Percentiles rank a stretch among this genome's conserved stretches.
phyloP scores from a whole-genome alignment of 176 grass and related monocot species.

The Avena insularis region DNA sequence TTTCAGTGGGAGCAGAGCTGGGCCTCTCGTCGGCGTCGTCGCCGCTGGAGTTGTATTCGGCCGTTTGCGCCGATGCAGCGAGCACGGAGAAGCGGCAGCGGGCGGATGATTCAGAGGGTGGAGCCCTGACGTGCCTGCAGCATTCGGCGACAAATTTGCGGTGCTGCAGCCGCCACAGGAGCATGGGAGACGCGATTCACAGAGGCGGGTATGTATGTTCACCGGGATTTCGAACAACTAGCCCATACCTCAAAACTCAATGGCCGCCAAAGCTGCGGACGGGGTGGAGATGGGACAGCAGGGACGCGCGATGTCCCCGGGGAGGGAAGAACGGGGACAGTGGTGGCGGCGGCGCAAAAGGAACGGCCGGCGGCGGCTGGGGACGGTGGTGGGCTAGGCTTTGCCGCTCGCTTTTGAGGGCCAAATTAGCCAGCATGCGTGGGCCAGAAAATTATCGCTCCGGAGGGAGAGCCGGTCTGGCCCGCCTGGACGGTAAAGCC shows the following conservation, averaged over 20 bases:
- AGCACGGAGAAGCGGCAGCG: conserved; percentile 33
- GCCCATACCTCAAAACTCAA: background rate
- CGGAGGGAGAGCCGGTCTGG: too few relatives aligned
- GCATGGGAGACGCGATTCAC: conserved; percentile 36
- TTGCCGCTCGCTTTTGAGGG: too few relatives aligned
- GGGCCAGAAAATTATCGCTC: too few relatives aligned
- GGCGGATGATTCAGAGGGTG: background rate
- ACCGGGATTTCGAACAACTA: background rate
- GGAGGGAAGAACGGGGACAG: background rate
- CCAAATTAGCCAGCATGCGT: too few relatives aligned
- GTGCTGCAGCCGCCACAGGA: conserved; percentile 8
- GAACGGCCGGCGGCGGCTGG: too few relatives aligned
- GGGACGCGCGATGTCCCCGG: background rate
- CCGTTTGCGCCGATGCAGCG: conserved; percentile 29
- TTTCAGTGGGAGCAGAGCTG: background rate
- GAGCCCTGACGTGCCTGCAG: conserved; percentile 35
- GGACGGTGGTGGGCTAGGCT: too few relatives aligned
- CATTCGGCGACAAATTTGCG: conserved; percentile 26
- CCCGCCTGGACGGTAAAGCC: too few relatives aligned
- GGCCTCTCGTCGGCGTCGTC: conserved; percentile 49
- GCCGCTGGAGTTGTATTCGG: conserved; percentile 54
- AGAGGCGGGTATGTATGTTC: background rate
- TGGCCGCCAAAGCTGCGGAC: background rate
- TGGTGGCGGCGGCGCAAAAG: background rate
- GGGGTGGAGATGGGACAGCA: background rate